Evolutionary conservation across 1,284 basidiomycete species (phyloP).

Genomic region (Tranzscheliella williamsii): DNA sequence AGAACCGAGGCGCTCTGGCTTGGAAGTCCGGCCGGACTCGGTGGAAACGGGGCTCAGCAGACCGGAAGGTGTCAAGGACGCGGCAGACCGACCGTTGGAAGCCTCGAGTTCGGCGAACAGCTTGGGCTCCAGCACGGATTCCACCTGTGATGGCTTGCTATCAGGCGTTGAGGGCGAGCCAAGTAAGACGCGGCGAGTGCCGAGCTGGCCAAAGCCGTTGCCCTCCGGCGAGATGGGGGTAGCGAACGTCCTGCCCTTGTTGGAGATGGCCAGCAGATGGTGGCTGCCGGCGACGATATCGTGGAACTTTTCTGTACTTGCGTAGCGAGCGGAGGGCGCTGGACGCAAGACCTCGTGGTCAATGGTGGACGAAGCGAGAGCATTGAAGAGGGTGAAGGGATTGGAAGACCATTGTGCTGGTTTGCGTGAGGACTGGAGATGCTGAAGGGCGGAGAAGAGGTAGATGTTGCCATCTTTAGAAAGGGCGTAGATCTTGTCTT

Average conservation of each 20-base stretch:
- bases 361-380: constrained; percentile 27
- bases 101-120: constrained; percentile 47
- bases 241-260: constrained; percentile 76
- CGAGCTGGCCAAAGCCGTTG: constrained; percentile 86
- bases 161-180: constrained; percentile 66
- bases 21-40: constrained; percentile 13
- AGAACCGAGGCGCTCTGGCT: constrained; percentile 8
- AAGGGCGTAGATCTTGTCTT: constrained; percentile 54
- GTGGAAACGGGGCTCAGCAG: constrained; percentile 58
- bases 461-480: constrained; percentile 54
- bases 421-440: constrained; percentile 28
- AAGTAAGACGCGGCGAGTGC: constrained; percentile 59
- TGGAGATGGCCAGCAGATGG: constrained; percentile 84
- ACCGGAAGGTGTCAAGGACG: constrained; percentile 47
- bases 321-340: constrained; percentile 22
- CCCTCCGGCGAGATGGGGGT: constrained; percentile 76
- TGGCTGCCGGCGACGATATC: constrained; percentile 67
- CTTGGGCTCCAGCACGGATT: constrained; percentile 58
- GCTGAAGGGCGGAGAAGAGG: constrained; percentile 45
- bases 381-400: constrained; percentile 42
- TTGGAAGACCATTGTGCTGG: constrained; percentile 35
- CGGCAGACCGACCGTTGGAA: constrained; percentile 60
- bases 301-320: constrained; percentile 37
- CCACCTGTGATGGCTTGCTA: constrained; percentile 62
- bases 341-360: constrained; percentile 41